Evolutionary conservation across 495 filamentous ascomycete species (phyloP).

Genomic region (Staphylotrichum longicolle): DNA sequence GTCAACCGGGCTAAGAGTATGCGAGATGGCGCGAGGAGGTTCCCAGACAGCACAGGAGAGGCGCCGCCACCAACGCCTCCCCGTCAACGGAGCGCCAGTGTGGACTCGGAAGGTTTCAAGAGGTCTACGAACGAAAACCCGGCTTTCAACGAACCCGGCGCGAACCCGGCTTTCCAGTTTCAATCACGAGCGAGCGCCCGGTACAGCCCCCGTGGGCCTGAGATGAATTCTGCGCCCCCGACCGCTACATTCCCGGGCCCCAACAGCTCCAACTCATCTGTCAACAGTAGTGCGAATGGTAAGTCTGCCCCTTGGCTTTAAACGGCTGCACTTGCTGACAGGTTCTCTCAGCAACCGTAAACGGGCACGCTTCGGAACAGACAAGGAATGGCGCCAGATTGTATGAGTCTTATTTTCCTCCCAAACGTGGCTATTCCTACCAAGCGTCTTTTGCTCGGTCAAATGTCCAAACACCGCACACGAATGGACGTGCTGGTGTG

Average conservation of each 20-base stretch:
- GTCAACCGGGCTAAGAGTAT: constrained; percentile 44
- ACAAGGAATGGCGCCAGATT: constrained; percentile 27
- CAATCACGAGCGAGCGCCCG: constrained; percentile 30
- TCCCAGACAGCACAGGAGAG: constrained; percentile 12
- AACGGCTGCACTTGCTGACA: constrained; percentile 11
- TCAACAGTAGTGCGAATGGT: constrained; percentile 29
- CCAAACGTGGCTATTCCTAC: constrained; percentile 3
- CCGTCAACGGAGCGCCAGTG: constrained; percentile 36
- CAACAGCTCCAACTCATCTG: constrained; percentile 20
- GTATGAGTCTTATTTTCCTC: constrained; percentile 30
- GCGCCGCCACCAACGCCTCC: constrained; percentile 18
- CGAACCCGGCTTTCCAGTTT: constrained; percentile 16
- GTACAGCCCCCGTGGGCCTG: constrained; percentile 28
- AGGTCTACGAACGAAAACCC: constrained; percentile 21
- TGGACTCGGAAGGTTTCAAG: constrained; percentile 27
- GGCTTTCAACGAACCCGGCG: constrained; percentile 4
- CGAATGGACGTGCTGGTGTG: constrained; percentile 19
- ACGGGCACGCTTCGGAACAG: constrained; percentile 19
- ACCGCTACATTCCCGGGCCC: constrained; percentile 18
- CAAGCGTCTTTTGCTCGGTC: not conserved
- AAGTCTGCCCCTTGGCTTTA: not conserved
- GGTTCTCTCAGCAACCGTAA: constrained; percentile 20
- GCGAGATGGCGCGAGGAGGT: constrained; percentile 25
- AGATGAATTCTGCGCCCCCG: constrained; percentile 21
- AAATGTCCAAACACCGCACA: constrained; percentile 12